Evolutionary conservation across 352 stramenopile species (phyloP).

Genomic region (Pythium insidiosum): DNA sequence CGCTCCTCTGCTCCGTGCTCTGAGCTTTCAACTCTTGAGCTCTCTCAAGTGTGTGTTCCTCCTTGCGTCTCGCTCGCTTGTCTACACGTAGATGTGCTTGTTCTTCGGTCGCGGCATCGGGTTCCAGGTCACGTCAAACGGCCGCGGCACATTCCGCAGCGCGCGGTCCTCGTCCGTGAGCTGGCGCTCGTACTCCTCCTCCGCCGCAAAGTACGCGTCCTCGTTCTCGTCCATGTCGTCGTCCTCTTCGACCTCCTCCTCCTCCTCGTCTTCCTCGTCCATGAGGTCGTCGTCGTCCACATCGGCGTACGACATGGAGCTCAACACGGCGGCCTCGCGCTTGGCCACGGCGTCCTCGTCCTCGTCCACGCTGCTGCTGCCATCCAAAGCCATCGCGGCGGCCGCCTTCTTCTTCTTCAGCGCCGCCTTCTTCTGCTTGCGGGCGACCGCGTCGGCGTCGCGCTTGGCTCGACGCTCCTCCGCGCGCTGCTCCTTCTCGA

Average conservation of each 20-base stretch:
- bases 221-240: constrained; percentile 22
- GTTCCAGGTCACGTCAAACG: constrained; percentile 77
- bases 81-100: constrained; percentile 74
- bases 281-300: constrained; percentile 20
- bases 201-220: constrained; percentile 44
- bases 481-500: constrained; percentile 24
- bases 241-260: constrained; percentile 9
- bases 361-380: constrained; percentile 7
- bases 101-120: constrained; percentile 43
- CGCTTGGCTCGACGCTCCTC: constrained; percentile 16
- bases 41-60: no score
- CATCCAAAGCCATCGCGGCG: constrained; percentile 11
- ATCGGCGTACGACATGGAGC: no score
- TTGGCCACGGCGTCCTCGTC: constrained; percentile 16
- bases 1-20: no score
- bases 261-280: constrained; percentile 6
- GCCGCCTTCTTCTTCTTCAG: constrained; percentile 3
- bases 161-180: constrained; percentile 28
- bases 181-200: constrained; percentile 22
- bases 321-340: no score
- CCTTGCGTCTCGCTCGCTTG: neutral
- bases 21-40: no score
- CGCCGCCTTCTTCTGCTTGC: constrained; percentile 13
- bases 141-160: constrained; percentile 32
- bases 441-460: constrained; percentile 6